These are phyloP conservation scores for Barnettozyma sucrosica DNA, from an alignment of 805 yeast genomes.

Conservation along the genomic window DNA sequence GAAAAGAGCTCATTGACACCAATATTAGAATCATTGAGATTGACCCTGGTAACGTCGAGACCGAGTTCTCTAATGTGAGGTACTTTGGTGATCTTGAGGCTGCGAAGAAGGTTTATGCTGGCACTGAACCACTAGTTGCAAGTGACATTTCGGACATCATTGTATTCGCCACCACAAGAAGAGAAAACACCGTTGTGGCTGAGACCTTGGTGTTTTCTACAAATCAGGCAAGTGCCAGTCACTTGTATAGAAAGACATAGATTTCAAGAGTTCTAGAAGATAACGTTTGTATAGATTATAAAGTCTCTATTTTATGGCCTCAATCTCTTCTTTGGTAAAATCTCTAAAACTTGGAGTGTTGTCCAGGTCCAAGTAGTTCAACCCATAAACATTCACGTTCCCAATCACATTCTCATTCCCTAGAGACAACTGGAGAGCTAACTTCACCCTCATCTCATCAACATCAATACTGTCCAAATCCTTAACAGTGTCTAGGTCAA, in stretches of 20 bases:
- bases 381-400: slow-evolving; percentile 26
- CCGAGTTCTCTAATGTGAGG: slow-evolving; percentile 58
- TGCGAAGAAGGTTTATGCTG: slow-evolving; percentile 51
- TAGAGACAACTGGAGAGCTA: slow-evolving; percentile 37
- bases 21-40: slow-evolving; percentile 59
- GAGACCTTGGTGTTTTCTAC: slow-evolving; percentile 79
- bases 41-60: slow-evolving; percentile 66
- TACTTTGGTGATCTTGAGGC: slow-evolving; percentile 49
- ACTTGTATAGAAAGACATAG: slow-evolving; percentile 41
- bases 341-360: slow-evolving; percentile 7
- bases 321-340: background rate
- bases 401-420: slow-evolving; percentile 27
- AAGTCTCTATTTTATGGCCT: background rate
- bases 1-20: slow-evolving; percentile 71
- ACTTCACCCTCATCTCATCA: slow-evolving; percentile 31
- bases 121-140: slow-evolving; percentile 52
- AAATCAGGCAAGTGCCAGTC: slow-evolving; percentile 76
- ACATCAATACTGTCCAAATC: slow-evolving; percentile 29
- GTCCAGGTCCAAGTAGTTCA: slow-evolving; percentile 18
- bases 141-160: slow-evolving; percentile 55
- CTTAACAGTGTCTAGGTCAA: slow-evolving; percentile 30
- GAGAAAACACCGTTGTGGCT: slow-evolving; percentile 52
- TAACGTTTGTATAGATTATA: background rate
- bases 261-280: background rate
- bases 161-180: slow-evolving; percentile 50